Evolutionary conservation across 345 rosid genomes (phyloP), one percentile per base, ranked within the genome.

Genomic region (Dipteronia dyeriana): DNA sequence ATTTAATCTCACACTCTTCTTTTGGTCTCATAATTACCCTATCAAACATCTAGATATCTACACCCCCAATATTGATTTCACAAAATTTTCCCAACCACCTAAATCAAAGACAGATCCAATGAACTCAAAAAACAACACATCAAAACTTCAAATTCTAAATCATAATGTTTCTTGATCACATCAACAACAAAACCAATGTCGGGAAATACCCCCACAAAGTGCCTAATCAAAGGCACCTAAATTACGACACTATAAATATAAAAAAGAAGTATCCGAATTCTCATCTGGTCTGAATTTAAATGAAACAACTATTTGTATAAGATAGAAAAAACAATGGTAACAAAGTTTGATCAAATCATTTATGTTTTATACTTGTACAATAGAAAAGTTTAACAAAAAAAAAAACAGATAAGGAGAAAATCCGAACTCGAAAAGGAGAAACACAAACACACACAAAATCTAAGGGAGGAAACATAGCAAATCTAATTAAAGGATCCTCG

Each of bases 401-500:
- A 41, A 41, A 41, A 0, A 2, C 9, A 41, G 9, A 41, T 7
- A 10, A 0, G 11, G 9, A 41, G 45, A 41, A 2, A 41, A 41
- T 41, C 45, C 11, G 11, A 41, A 41, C 45, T 41, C 9, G 0
- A 8, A 41, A 41, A 45, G 7, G 10, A 8, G 2, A 41, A 45
- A 45, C 2, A 16, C 57, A 45, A 1, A 16, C 56, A 16, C 56
- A 16, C 56, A 39, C 65, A 26, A 57, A 43, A 59, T 68, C 68
- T 22, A 69, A 45, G 0, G 1, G 66, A 56, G 59, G 67, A 57
- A 25, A 59, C 79, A 68, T 1, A 8, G 12, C 67, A 76, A 67
- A 68, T 76, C 29, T 43, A 67, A 57, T 68, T 23, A 39, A 19
- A 75, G 19, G 62, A 1, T 77, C 79, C 57, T 68, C 20, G 60